Conservation (phyloP, 768 basidiomycete species). For the Termitomyces titanicus region DNA sequence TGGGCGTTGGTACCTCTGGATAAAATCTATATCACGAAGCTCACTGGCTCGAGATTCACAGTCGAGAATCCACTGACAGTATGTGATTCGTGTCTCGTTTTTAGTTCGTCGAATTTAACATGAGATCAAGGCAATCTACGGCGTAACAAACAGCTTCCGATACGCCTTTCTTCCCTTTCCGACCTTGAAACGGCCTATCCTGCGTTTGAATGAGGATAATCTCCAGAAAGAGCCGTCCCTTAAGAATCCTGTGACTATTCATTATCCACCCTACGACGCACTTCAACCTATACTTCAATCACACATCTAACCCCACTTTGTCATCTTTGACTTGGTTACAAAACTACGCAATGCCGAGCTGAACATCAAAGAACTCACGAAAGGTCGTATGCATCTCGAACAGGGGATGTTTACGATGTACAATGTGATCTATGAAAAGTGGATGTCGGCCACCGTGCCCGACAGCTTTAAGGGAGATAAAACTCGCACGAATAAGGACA, state of each 20-base stretch:
- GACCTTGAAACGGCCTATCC: neutral
- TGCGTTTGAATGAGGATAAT: neutral
- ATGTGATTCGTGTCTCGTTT: neutral
- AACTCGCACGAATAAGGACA: neutral
- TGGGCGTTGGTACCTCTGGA: neutral
- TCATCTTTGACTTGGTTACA: neutral
- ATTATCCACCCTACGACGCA: neutral
- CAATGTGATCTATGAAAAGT: neutral
- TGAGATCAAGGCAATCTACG: neutral
- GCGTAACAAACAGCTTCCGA: neutral
- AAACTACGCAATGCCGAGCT: neutral
- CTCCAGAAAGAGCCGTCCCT: neutral
- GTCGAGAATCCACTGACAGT: neutral
- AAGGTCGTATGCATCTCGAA: neutral
- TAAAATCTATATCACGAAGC: neutral
- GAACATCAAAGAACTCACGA: neutral
- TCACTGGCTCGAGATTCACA: neutral
- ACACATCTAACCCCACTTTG: neutral
- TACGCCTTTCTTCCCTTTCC: slow-evolving; percentile 2
- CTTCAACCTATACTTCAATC: neutral
- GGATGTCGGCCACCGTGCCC: neutral
- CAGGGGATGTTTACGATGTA: neutral
- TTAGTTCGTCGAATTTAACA: neutral
- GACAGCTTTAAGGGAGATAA: neutral
- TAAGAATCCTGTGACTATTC: neutral